A percentile compares a stretch with the other conserved stretches of the same genome.
Conservation (phyloP, 805 yeast genomes). For the Kuraishia capsulata region DNA sequence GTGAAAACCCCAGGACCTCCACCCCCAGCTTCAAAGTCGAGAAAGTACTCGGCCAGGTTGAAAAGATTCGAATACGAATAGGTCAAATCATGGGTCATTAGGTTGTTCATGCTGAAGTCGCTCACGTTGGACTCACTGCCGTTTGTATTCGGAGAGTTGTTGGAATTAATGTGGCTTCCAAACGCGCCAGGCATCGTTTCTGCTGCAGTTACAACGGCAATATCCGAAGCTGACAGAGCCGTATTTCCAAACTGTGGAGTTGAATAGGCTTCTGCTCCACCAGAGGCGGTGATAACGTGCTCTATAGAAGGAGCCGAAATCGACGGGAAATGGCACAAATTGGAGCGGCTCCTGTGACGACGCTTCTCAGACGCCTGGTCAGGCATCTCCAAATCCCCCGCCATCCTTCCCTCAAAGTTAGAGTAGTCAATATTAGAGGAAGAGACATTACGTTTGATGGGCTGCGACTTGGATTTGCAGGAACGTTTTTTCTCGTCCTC, state of each 20-base stretch:
- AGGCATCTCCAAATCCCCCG: neutral
- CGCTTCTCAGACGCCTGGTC: neutral
- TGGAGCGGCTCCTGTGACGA: neutral
- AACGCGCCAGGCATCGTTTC: neutral
- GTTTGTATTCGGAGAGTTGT: slow-evolving; percentile 1
- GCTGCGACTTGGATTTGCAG: neutral
- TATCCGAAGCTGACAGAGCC: neutral
- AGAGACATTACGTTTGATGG: neutral
- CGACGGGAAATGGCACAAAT: too few species aligned
- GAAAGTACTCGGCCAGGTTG: slow-evolving; percentile 19
- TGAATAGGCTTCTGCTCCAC: neutral
- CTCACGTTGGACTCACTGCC: slow-evolving; percentile 1
- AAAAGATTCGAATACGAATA: slow-evolving; percentile 20
- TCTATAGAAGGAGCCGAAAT: neutral
- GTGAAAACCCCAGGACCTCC: neutral
- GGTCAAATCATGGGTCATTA: slow-evolving; percentile 1
- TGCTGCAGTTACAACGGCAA: neutral
- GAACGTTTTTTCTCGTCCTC: neutral
- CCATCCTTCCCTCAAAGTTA: neutral
- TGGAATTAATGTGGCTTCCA: neutral
- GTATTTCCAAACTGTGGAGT: neutral
- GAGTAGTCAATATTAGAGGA: neutral
- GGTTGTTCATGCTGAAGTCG: neutral
- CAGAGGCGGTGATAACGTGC: neutral
- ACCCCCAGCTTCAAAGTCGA: slow-evolving; percentile 11